Conservation (phyloP, 768 basidiomycete genomes). For the Boletus rufocinnamomeus region DNA sequence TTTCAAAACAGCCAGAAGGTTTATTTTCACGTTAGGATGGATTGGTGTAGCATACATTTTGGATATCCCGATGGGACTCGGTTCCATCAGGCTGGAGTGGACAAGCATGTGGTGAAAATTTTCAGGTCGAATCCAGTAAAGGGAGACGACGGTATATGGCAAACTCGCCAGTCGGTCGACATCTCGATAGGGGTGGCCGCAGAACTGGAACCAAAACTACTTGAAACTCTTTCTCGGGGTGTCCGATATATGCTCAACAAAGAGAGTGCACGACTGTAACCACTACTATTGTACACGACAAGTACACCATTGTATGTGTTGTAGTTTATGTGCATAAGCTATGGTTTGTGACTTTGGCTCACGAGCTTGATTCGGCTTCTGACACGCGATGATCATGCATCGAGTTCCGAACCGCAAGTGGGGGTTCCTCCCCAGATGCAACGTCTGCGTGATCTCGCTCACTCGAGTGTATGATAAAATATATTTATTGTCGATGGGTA, state of each 20-base stretch:
- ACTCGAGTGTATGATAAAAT: too few relatives aligned
- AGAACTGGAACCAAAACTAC: constrained; percentile 15
- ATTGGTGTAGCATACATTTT: constrained; percentile 19
- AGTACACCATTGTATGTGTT: too few relatives aligned
- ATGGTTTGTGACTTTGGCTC: too few relatives aligned
- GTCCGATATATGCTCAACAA: constrained; percentile 4
- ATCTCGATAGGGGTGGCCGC: constrained; percentile 24
- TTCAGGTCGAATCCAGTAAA: constrained; percentile 22
- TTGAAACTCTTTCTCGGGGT: constrained; percentile 11
- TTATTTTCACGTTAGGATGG: constrained; percentile 9
- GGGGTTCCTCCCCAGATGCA: too few relatives aligned
- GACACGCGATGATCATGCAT: too few relatives aligned
- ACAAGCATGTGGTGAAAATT: constrained; percentile 8
- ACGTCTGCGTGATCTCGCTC: too few relatives aligned
- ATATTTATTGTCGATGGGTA: too few relatives aligned
- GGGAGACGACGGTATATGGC: constrained; percentile 14
- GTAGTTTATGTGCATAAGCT: too few relatives aligned
- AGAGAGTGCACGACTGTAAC: background rate
- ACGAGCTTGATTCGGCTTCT: too few relatives aligned
- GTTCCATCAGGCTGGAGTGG: constrained; percentile 10
- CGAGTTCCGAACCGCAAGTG: too few relatives aligned
- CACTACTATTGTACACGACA: too few relatives aligned
- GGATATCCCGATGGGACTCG: constrained; percentile 15
- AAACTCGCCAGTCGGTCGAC: constrained; percentile 11
- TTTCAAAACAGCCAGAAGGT: background rate